Evolutionary conservation across 179 eudicot species (phyloP).

Genomic region (Beta macrorhiza): DNA sequence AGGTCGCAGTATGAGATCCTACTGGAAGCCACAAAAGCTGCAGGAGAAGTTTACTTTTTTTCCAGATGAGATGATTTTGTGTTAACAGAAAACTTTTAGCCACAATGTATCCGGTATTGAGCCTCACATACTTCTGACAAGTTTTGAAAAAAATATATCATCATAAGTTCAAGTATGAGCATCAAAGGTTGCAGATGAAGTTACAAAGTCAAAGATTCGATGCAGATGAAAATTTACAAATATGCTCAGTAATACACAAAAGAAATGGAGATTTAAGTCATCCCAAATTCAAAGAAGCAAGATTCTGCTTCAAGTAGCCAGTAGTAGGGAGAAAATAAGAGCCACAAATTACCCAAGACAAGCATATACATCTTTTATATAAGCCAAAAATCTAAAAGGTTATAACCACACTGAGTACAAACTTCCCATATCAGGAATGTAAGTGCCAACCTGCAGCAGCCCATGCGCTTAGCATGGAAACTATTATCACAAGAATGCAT

Average conservation of each 20-base stretch:
- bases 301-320: neutral
- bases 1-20: neutral
- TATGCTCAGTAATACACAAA: neutral
- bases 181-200: neutral
- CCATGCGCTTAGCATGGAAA: too few species aligned
- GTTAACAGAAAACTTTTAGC: neutral
- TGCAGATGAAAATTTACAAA: neutral
- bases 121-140: neutral
- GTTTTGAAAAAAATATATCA: neutral
- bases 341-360: neutral
- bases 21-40: too few species aligned
- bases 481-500: too few species aligned
- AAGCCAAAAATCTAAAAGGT: neutral
- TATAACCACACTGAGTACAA: neutral
- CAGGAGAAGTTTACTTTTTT: neutral
- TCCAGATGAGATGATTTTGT: neutral
- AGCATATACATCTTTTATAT: neutral
- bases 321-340: neutral
- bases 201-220: neutral
- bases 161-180: neutral
- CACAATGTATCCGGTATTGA: neutral
- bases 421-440: neutral
- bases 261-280: neutral
- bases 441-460: neutral
- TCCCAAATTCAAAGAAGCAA: neutral